Evolutionary conservation across 2,329 filamentous ascomycete genomes (phyloP).

Genomic region (Aureobasidium sp.): DNA sequence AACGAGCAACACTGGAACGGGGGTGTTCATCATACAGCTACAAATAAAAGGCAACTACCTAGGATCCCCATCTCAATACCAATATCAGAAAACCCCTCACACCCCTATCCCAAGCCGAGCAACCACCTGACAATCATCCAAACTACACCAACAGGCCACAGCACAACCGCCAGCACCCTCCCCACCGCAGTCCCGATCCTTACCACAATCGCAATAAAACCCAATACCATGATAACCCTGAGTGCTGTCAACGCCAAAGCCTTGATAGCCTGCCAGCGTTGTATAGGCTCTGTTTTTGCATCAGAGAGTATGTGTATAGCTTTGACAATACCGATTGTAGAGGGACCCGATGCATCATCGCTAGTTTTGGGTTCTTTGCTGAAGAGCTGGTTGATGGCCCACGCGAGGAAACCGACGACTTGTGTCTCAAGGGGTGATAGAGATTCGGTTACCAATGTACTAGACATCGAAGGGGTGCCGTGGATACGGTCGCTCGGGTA

Average conservation of each 20-base stretch:
- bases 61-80: neutral
- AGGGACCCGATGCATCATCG: neutral
- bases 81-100: neutral
- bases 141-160: constrained; percentile 27
- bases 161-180: constrained; percentile 23
- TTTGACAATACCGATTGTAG: constrained; percentile 18
- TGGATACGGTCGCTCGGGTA: constrained; percentile 4
- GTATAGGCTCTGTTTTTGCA: constrained; percentile 19
- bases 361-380: constrained; percentile 1
- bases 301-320: constrained; percentile 18
- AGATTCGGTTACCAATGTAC: neutral
- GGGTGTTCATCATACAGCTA: too few relatives aligned
- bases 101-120: neutral
- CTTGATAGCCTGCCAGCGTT: constrained; percentile 25
- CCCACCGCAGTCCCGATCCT: constrained; percentile 24
- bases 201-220: constrained; percentile 24
- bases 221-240: constrained; percentile 23
- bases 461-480: neutral
- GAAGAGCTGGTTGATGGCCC: neutral
- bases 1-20: too few relatives aligned
- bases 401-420: constrained; percentile 2
- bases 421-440: neutral
- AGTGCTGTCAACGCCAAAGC: constrained; percentile 21
- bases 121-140: constrained; percentile 25
- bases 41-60: neutral